Conservation (phyloP, 108 stramenopile genomes). For the Heterococcus sp. region DNA sequence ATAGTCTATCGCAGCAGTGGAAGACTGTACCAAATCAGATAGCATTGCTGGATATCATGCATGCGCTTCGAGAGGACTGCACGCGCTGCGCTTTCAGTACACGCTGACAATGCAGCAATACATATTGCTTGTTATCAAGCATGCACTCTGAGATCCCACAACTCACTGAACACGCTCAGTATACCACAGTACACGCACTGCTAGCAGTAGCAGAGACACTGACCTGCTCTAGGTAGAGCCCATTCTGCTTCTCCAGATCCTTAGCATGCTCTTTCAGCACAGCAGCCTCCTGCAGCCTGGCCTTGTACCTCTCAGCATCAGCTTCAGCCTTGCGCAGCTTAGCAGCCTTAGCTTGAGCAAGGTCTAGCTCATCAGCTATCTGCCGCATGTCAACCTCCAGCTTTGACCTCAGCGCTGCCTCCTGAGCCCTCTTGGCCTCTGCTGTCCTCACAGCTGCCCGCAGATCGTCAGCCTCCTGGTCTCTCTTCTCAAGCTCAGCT, state of each 20-base stretch:
- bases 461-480: neutral
- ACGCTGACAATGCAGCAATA: no score
- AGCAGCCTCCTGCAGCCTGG: neutral
- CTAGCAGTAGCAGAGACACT: neutral
- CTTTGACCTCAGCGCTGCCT: neutral
- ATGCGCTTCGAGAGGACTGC: no score
- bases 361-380: neutral
- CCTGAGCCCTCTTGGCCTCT: neutral
- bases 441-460: neutral
- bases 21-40: no score
- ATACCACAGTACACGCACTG: no score
- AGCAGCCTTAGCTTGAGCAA: neutral
- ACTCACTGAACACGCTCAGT: no score
- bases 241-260: neutral
- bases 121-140: no score
- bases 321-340: neutral
- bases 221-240: neutral
- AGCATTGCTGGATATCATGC: no score
- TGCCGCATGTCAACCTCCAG: neutral
- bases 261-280: neutral
- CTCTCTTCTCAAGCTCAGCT: neutral
- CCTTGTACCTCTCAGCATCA: neutral
- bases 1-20: no score
- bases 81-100: no score
- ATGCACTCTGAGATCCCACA: no score